A percentile compares a stretch with the other conserved stretches of the same genome.
phyloP scores from a whole-genome alignment of 2,329 filamentous ascomycete species.

The Cladobotryum mycophilum region DNA sequence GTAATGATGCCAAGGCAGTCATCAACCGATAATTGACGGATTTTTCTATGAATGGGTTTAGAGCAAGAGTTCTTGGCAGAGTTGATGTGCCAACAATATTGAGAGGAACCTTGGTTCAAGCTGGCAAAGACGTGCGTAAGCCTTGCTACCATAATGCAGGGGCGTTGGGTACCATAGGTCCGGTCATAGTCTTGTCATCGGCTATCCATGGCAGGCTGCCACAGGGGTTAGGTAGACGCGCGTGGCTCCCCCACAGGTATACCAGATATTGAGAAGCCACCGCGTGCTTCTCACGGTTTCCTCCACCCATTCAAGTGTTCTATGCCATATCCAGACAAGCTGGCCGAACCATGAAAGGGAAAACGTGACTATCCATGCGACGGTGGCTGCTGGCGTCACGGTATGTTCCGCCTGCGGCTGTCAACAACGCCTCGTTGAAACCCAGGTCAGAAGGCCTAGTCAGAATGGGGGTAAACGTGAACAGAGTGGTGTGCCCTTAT shows the following conservation, averaged over 20 bases:
- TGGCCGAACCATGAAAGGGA: neutral
- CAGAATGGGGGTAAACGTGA: neutral
- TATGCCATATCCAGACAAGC: constrained; percentile 1
- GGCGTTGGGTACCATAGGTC: neutral
- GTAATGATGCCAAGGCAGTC: no score
- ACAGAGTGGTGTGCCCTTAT: neutral
- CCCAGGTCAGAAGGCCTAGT: no score
- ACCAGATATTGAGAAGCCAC: neutral
- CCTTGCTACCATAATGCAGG: constrained; percentile 5
- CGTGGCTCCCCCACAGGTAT: neutral
- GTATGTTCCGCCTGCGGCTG: constrained; percentile 7
- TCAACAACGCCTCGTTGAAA: no score
- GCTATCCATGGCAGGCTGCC: neutral
- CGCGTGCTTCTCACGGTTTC: neutral
- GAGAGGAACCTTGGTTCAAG: neutral
- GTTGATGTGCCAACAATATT: neutral
- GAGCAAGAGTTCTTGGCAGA: no score
- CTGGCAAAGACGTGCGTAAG: neutral
- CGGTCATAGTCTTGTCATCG: neutral
- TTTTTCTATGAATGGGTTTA: no score
- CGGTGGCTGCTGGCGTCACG: constrained; percentile 3
- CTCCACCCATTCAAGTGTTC: neutral
- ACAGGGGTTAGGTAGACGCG: constrained; percentile 1
- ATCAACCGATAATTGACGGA: no score
- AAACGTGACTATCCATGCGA: constrained; percentile 4